Evolutionary conservation across 2,329 filamentous ascomycete genomes (phyloP), one percentile per base, ranked within the genome.

Genomic region (Epichloe baconii): DNA sequence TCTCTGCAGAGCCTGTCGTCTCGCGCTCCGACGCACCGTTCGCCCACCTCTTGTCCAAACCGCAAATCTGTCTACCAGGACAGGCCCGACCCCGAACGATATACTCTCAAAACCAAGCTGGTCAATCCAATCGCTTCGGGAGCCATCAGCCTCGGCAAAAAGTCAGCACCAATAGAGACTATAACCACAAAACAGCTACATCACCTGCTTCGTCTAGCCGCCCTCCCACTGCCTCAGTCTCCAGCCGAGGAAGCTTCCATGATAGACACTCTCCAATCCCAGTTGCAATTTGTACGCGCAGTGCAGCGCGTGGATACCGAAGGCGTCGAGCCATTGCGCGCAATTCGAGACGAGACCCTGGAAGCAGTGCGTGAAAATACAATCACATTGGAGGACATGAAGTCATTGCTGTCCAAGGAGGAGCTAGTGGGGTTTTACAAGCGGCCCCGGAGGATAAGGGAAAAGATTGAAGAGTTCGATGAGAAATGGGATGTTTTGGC

Each of bases 251-350:
- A 95, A 64, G 61, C 71, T 0, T 68, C 74, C 26, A 88, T 95
- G 79, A 76, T 95, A 3, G 64, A 76, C 21, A 90, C 84, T 1
- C 76, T 98, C 2, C 77, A 83, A 49, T 81, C 85, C 35, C 93
- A 98, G 64, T 78, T 98, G 0, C 84, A 86, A 61, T 98, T 98
- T 62, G 89, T 97, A n/a, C 82, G 80, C 54, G 80, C 88, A 55
- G 82, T 97, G 19, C 90, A 95, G 62, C 72, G 76, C 44, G 83
- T 95, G 47, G 78, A 95, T 64, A 90, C 88, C 0, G 68, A 74
- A 0, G 81, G 77, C 3, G 73, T 96, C 0, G 75, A 81, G 51
- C 90, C 93, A 0, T 69, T 98, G 43, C 76, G 79, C 48, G 83
- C 84, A 44, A 84, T 97, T 52, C 80, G 88, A 49, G 91, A 97